These are phyloP conservation scores for Aspergillus haitiensis DNA, from an alignment of 495 filamentous ascomycete genomes.

Conservation along the genomic window DNA sequence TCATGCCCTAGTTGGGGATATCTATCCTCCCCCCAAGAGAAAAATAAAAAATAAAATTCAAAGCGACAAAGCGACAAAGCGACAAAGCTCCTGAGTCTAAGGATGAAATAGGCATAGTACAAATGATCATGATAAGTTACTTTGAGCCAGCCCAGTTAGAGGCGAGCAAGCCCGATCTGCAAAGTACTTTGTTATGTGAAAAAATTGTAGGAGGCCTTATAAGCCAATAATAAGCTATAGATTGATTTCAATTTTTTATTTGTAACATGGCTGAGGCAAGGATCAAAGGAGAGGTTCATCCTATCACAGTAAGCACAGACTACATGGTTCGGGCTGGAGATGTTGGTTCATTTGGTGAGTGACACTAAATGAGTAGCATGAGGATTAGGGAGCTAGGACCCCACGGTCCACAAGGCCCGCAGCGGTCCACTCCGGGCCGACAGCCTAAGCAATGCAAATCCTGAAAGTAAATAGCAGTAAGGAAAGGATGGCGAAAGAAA, in stretches of 20 bases:
- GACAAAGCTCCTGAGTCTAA: constrained; percentile 2
- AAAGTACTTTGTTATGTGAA: constrained; percentile 31
- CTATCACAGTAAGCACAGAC: constrained; percentile 21
- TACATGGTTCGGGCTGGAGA: constrained; percentile 17
- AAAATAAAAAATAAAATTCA: too few relatives aligned
- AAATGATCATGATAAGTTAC: constrained; percentile 8
- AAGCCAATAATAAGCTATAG: constrained; percentile 20
- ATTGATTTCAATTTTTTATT: constrained; percentile 29
- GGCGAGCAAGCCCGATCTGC: constrained; percentile 19
- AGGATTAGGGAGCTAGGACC: constrained; percentile 27
- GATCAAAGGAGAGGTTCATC: constrained; percentile 13
- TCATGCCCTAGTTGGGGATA: neutral
- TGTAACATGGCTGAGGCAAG: constrained; percentile 7
- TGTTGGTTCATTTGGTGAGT: constrained; percentile 14
- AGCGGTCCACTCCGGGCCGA: constrained; percentile 33
- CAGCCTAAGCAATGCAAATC: constrained; percentile 32
- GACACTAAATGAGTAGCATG: constrained; percentile 19
- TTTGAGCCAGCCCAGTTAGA: constrained; percentile 15
- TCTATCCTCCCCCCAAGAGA: neutral
- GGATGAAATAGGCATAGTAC: constrained; percentile 7
- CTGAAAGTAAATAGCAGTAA: constrained; percentile 4
- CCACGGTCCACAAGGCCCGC: constrained; percentile 31
- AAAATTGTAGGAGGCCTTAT: constrained; percentile 19
- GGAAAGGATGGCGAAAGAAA: neutral
- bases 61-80: neutral